Conservation (phyloP, 345 rosid genomes). For the Eucalyptus viminalis region DNA sequence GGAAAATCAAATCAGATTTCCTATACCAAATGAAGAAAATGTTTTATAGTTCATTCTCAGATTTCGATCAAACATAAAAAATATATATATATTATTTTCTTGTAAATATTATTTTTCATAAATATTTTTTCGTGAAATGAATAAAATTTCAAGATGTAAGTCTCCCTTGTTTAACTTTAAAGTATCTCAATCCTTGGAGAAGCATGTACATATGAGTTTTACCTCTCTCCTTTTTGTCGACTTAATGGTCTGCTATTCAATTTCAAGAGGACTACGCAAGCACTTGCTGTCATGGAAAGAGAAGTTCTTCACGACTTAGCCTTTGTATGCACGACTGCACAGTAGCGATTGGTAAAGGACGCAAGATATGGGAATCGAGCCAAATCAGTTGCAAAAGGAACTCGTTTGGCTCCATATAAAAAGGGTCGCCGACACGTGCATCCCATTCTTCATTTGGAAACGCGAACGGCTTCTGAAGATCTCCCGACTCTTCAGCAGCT, state of each 20-base stretch:
- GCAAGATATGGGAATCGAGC: not conserved
- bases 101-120: too few species aligned
- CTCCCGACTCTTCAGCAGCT: not conserved
- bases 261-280: not conserved
- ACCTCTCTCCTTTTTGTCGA: too few species aligned
- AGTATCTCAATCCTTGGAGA: too few species aligned
- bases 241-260: not conserved
- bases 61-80: accelerated
- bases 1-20: too few species aligned
- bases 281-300: not conserved
- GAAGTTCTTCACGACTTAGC: not conserved
- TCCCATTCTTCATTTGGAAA: not conserved
- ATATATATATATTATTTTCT: too few species aligned
- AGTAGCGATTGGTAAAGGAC: not conserved
- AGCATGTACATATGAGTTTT: not conserved
- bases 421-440: not conserved
- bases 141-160: too few species aligned
- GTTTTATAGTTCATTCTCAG: too few species aligned
- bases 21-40: too few species aligned
- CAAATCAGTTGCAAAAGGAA: not conserved
- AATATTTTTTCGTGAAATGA: too few species aligned
- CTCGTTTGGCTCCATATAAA: not conserved
- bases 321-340: not conserved
- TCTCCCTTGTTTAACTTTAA: not conserved
- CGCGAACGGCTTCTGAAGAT: not conserved